phyloP scores from a whole-genome alignment of 345 rosid species.

The Barbarea vulgaris region DNA sequence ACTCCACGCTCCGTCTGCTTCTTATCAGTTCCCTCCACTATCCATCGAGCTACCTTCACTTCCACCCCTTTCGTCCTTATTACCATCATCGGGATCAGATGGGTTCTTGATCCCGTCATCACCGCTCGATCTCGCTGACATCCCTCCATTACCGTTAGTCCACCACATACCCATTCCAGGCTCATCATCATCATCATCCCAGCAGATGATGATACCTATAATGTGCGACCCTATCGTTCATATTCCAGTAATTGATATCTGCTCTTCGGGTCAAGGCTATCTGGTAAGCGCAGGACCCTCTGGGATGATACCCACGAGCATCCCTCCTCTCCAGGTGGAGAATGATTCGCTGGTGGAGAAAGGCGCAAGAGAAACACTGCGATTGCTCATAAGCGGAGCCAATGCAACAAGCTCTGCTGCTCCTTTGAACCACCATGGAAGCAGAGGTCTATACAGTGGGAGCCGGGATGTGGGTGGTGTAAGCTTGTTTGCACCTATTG shows the following conservation, averaged over 20 bases:
- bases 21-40: constrained; percentile 47
- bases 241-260: constrained; percentile 81
- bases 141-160: constrained; percentile 62
- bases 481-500: constrained; percentile 51
- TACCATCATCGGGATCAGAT: constrained; percentile 57
- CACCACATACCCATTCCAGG: constrained; percentile 53
- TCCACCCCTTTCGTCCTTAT: constrained; percentile 67
- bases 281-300: constrained; percentile 84
- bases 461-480: constrained; percentile 51
- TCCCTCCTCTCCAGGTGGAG: constrained; percentile 62
- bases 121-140: constrained; percentile 57
- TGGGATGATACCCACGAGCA: constrained; percentile 53
- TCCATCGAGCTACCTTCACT: constrained; percentile 56
- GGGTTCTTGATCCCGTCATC: constrained; percentile 53
- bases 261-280: constrained; percentile 94
- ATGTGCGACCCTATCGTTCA: constrained; percentile 97
- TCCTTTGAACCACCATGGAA: constrained; percentile 57
- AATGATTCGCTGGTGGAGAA: constrained; percentile 69
- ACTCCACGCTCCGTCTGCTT: constrained; percentile 44
- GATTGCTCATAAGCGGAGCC: constrained; percentile 76
- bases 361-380: constrained; percentile 92
- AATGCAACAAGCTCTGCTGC: constrained; percentile 39
- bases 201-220: constrained; percentile 77
- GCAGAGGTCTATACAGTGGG: constrained; percentile 70
- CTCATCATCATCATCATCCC: constrained; percentile 40